Evolutionary conservation across 192 early-diverging fungal species (phyloP), one percentile per base, ranked within the genome.

Genomic region (Piromyces finnis): DNA sequence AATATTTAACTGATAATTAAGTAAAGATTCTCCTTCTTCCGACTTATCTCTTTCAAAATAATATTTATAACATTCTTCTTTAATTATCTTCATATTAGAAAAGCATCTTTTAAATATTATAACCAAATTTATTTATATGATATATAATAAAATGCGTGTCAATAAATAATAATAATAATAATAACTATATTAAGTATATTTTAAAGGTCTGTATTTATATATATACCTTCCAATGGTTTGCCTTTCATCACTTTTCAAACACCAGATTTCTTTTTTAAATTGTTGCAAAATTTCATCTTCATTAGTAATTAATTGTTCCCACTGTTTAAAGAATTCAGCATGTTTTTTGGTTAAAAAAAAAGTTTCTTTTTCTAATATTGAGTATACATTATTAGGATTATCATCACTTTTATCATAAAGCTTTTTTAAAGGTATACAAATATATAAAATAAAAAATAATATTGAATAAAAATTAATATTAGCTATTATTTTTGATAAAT

Each of bases 221-320:
- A 32, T 32, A 32, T 68, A 77, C 86, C 80, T 14, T 83, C 79
- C 36, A 82, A 84, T 30, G 32, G 78, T 30, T 80, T 91, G 90
- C 28, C 92, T 87, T 18, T 89, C 85, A 5, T 81, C 77, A 0
- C 87, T 84, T 14, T 51, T 78, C 83, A 91, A 86, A 18, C 83
- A 87, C 94, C 94, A 95, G 22, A 94, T 90, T 83, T 94, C 91
- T 29, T 85, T 86, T 26, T 90, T 87, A 41, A 89, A 85, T 30
- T 32, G 29, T 29, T 27, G 17, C 5, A 68, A 18, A 39, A 36
- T 35, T 16, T 41, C 30, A 82, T 97, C 95, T 79, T 97, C 95
- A 80, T 90, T 78, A 14, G 89, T 86, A 29, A 98, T 87, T 29
- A 97, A 79, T 26, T 83, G 80, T 79, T 92, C 89, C 96, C 97